Percentiles rank a stretch among this genome's conserved stretches.
Evolutionary conservation across 2,329 filamentous ascomycete species (phyloP).

Genomic region (Capronia epimyces): DNA sequence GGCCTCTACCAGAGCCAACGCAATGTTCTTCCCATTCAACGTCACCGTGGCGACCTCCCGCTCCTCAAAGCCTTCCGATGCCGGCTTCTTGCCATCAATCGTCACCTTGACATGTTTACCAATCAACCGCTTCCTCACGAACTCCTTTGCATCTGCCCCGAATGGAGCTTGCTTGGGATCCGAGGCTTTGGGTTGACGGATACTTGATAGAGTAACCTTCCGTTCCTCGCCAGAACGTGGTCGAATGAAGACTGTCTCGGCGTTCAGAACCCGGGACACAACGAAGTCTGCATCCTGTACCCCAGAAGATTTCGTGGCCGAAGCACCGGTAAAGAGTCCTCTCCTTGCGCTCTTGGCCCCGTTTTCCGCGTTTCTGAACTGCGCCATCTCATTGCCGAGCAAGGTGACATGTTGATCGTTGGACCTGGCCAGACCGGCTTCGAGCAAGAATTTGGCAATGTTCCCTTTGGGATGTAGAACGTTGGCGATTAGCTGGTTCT

Average conservation of each 20-base stretch:
- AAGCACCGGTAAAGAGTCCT: constrained; percentile 75
- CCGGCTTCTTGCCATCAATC: constrained; percentile 85
- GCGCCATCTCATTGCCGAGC: constrained; percentile 80
- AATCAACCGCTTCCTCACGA: constrained; percentile 85
- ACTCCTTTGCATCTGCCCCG: constrained; percentile 91
- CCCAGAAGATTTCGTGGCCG: constrained; percentile 57
- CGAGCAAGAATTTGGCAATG: constrained; percentile 84
- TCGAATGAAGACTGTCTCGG: constrained; percentile 81
- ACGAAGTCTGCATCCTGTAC: constrained; percentile 68
- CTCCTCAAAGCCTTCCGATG: constrained; percentile 84
- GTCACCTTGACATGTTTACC: constrained; percentile 89
- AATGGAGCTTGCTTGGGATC: constrained; percentile 86
- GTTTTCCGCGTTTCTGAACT: constrained; percentile 80
- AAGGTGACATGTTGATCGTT: constrained; percentile 94
- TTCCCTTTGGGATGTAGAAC: constrained; percentile 86
- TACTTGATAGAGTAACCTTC: constrained; percentile 84
- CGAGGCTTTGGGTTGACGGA: constrained; percentile 83
- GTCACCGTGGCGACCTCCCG: constrained; percentile 88
- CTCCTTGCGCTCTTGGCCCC: constrained; percentile 69
- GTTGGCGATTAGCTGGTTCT: constrained; percentile 83
- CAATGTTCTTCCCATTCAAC: constrained; percentile 79
- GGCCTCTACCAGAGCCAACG: constrained; percentile 77
- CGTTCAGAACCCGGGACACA: constrained; percentile 78
- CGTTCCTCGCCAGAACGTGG: constrained; percentile 82
- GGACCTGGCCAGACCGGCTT: constrained; percentile 84